Conservation (phyloP, 768 basidiomycete species). For the Trametes villosa region DNA sequence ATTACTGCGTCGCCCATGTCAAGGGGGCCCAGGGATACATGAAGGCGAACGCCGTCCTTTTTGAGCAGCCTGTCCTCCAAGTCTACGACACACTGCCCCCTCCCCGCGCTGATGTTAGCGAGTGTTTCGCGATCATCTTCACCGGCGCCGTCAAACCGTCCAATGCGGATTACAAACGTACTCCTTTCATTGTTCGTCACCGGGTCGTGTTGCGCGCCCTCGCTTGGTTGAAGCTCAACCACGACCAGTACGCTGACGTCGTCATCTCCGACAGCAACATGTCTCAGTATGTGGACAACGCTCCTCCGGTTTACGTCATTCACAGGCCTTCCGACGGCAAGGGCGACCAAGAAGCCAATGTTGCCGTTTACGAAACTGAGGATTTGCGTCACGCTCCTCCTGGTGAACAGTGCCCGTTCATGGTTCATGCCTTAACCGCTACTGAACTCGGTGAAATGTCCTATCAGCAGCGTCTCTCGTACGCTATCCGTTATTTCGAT, state of each 20-base stretch:
- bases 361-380: neutral
- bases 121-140: constrained; percentile 38
- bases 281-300: neutral
- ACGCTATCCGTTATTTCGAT: constrained; percentile 36
- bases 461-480: constrained; percentile 23
- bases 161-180: constrained; percentile 29
- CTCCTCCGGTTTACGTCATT: neutral
- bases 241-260: neutral
- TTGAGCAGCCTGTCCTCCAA: constrained; percentile 36
- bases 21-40: constrained; percentile 32
- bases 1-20: constrained; percentile 20
- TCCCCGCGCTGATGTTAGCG: constrained; percentile 35
- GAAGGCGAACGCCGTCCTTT: constrained; percentile 40
- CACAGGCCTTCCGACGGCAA: neutral
- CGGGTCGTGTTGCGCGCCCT: neutral
- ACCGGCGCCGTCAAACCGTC: constrained; percentile 37
- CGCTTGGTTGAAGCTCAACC: neutral
- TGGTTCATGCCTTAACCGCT: constrained; percentile 42
- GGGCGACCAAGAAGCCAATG: neutral
- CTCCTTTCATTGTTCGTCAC: constrained; percentile 7
- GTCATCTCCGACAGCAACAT: neutral
- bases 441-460: constrained; percentile 27
- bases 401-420: constrained; percentile 36
- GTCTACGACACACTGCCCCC: constrained; percentile 40
- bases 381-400: neutral